A percentile compares a stretch with the other conserved stretches of the same genome.
Conservation (phyloP, 2,329 filamentous ascomycete species). For the Lachnellula occidentalis region DNA sequence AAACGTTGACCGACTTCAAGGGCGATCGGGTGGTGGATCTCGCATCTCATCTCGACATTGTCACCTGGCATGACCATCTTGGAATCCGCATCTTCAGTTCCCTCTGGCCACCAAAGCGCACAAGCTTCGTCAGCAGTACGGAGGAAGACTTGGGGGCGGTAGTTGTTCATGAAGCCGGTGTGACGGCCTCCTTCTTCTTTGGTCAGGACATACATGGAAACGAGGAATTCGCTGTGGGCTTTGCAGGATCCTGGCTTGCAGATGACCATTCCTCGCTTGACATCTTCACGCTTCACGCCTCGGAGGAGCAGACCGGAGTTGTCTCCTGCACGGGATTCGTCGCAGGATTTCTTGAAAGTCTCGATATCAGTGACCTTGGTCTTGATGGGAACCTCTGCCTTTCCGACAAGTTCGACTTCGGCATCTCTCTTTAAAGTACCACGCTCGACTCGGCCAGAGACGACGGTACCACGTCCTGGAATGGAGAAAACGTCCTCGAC, state of each 20-base stretch:
- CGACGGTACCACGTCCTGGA: constrained; percentile 90
- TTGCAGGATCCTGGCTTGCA: constrained; percentile 77
- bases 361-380: constrained; percentile 99
- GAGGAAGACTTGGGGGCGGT: constrained; percentile 93
- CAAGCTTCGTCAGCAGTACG: constrained; percentile 82
- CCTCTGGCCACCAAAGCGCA: constrained; percentile 80
- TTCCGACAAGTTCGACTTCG: constrained; percentile 92
- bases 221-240: constrained; percentile 85
- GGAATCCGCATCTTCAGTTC: constrained; percentile 61
- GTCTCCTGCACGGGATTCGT: constrained; percentile 92
- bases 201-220: constrained; percentile 92
- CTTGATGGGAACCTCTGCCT: constrained; percentile 76
- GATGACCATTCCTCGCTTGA: constrained; percentile 92
- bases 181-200: constrained; percentile 98
- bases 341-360: constrained; percentile 99
- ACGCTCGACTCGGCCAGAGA: constrained; percentile 94
- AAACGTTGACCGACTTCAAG: constrained; percentile 90
- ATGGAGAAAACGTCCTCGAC: constrained; percentile 92
- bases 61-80: constrained; percentile 97
- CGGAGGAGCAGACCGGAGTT: constrained; percentile 97
- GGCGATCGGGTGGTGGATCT: constrained; percentile 78
- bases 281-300: constrained; percentile 92
- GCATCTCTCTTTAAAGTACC: constrained; percentile 88
- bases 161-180: constrained; percentile 93
- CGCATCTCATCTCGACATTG: constrained; percentile 95